Conservation (phyloP, 2,329 filamentous ascomycete species). For the Seiridium unicorne region DNA sequence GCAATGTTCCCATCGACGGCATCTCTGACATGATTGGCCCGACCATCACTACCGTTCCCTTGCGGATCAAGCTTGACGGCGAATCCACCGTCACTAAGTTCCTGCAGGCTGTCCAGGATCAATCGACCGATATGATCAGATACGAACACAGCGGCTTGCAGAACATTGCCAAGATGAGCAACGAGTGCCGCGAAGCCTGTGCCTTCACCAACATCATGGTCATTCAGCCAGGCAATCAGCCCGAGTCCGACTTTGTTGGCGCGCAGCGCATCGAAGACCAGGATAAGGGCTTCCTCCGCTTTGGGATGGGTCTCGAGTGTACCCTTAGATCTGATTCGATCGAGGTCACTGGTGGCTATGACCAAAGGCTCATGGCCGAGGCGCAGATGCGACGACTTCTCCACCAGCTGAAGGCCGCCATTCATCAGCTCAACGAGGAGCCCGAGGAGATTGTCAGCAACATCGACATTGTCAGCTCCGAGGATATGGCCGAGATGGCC, state of each 20-base stretch:
- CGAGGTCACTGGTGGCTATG: background rate
- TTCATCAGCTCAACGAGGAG: background rate
- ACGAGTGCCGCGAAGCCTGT: background rate
- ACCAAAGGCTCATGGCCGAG: background rate
- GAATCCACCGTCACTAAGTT: constrained; percentile 1
- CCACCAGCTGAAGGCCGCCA: background rate
- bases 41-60: constrained; percentile 6
- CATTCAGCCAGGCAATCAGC: constrained; percentile 1
- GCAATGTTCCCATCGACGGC: constrained; percentile 3
- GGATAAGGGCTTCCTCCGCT: background rate
- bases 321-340: background rate
- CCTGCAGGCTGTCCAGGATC: constrained; percentile 5
- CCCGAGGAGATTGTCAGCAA: background rate
- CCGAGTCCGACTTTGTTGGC: constrained; percentile 5
- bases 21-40: constrained; percentile 7
- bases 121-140: constrained; percentile 2
- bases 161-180: constrained; percentile 1
- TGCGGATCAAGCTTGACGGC: background rate
- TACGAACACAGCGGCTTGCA: constrained; percentile 3
- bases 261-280: constrained; percentile 3
- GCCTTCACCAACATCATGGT: constrained; percentile 1
- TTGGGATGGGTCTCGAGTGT: background rate
- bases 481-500: background rate
- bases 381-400: constrained; percentile 5
- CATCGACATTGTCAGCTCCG: background rate